A percentile compares a stretch with the other conserved stretches of the same genome.
These are phyloP conservation scores for Penicillium alfredii DNA, from an alignment of 495 filamentous ascomycete genomes.

Conservation along the genomic window DNA sequence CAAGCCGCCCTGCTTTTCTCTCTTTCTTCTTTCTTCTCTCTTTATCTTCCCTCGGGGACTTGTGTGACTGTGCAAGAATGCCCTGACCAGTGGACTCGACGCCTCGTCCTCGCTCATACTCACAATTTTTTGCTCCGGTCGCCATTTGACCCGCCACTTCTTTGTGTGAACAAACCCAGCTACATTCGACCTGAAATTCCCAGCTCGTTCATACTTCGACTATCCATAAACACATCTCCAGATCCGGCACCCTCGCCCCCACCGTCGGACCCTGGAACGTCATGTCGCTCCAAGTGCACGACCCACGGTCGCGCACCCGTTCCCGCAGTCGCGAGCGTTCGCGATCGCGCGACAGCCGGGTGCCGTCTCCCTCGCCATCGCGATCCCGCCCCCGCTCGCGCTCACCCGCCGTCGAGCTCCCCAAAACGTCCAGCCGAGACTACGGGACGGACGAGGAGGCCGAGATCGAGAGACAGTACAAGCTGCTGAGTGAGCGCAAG, in stretches of 20 bases:
- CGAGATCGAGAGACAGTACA: slow-evolving; percentile 28
- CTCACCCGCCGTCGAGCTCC: slow-evolving; percentile 15
- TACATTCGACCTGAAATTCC: not conserved
- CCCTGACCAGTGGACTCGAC: not conserved
- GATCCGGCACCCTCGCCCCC: slow-evolving; percentile 10
- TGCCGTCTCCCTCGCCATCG: slow-evolving; percentile 26
- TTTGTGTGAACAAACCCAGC: slow-evolving; percentile 5
- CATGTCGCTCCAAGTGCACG: slow-evolving; percentile 51
- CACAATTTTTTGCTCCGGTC: too few species aligned
- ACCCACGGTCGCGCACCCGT: slow-evolving; percentile 53
- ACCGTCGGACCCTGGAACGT: slow-evolving; percentile 9
- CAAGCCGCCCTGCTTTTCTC: not conserved
- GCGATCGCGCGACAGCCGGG: slow-evolving; percentile 42
- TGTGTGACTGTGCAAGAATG: not conserved
- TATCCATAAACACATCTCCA: slow-evolving; percentile 17
- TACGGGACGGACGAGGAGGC: slow-evolving; percentile 23
- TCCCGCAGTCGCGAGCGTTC: slow-evolving; percentile 47
- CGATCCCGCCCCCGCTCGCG: slow-evolving; percentile 9
- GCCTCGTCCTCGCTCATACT: slow-evolving; percentile 1
- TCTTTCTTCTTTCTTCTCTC: slow-evolving; percentile 11
- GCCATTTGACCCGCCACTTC: too few species aligned
- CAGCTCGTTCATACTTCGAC: not conserved
- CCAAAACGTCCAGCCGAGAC: slow-evolving; percentile 17
- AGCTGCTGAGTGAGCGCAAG: slow-evolving; percentile 14
- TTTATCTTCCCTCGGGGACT: not conserved